Base-by-base conservation (phyloP, 192 early-diverging fungal genomes). In the Physocladia obscura region DNA sequence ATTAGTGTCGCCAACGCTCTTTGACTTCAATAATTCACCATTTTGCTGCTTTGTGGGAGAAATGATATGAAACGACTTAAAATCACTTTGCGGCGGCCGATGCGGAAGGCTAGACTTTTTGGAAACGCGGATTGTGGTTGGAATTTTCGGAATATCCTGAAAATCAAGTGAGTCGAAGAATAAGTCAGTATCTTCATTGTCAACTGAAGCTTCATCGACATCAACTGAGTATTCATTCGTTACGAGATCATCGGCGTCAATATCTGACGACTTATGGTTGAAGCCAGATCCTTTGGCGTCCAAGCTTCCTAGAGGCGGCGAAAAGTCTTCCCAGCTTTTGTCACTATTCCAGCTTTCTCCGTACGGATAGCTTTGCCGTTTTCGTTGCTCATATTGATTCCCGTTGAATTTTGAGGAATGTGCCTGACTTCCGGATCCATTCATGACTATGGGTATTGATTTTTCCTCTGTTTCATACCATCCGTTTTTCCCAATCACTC, bases 161-260 rank as follows among this genome's bases (percentile, higher is more conserved):
- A 68, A 68, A 27, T 68, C 65, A 17, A 68, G 52, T 13, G 52
- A 32, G 52, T 68, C 65, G 37, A 68, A 68, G 38, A 68, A 68
- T 35, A 56, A 30, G 21, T 68, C 59, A 21, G 15, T 4, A 19
- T 19, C 39, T 6, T 27, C 59, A 44, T 6, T 54, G 40, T 44
- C 11, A 44, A 19, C 11, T 13, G 40, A 44, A 8, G 8, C 40
- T n/a, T n/a, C n/a, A n/a, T n/a, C n/a, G n/a, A n/a, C n/a, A 4
- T 21, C 6, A 62, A n/a, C n/a, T 19, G 22, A 17, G 13, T 48
- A 22, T 48, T 22, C 30, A 19, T 8, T 47, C 8, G 19, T 47
- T 17, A 37, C 24, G 31, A 58, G 37, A 44, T 37, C 59, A 8
- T 44, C 59, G 38, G 5, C 59, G 11, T 13, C 57, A 11, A 35